Base-by-base conservation (phyloP, 169 alveolate genomes). In the Eimeria necatrix region DNA sequence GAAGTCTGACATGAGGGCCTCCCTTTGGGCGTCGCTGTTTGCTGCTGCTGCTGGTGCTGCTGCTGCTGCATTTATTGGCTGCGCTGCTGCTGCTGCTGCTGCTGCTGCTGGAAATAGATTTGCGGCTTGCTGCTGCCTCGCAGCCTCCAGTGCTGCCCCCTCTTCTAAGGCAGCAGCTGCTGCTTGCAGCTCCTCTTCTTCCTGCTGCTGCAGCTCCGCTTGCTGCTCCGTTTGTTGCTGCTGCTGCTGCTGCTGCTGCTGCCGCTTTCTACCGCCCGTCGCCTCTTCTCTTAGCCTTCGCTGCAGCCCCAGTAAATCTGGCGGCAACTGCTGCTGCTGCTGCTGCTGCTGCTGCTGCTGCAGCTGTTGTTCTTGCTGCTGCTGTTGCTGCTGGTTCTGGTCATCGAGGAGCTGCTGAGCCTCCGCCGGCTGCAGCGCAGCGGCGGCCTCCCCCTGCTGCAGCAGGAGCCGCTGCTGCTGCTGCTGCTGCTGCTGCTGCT, bases 291-390 rank as follows among this genome's bases (percentile, higher is more conserved):
- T 9, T 8, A 68, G 26, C 46, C 78, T 10, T 8, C 78, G 20
- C 78, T 68, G 78, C 78, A 68, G 78, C 46, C 10, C 26, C 20
- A 68, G 78, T 6, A 68, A 9, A n/a, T 68, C 78, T 10, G 78
- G 78, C 20, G 78, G 78, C 78, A 68, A 32, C n/a, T 4, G 26
- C 92, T 12, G 73, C 92, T n/a, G 51, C 32, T 81, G 73, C 64
- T 81, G n/a, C 71, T 41, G 41, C 71, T 81, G 71, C 32, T 51
- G 64, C 64, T 56, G 64, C 64, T 56, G 64, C 64, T 56, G 64
- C 64, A 9, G 64, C 64, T 56, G 64, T 56, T 56, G 64, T 14
- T 56, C 20, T 14, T 56, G 64, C 64, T 56, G 64, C 64, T 56
- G 64, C 64, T 56, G 64, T 14, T 56, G 64, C 64, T 56, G 64